phyloP scores from a whole-genome alignment of 768 basidiomycete genomes.

The Paxillus ammoniavirescens region DNA sequence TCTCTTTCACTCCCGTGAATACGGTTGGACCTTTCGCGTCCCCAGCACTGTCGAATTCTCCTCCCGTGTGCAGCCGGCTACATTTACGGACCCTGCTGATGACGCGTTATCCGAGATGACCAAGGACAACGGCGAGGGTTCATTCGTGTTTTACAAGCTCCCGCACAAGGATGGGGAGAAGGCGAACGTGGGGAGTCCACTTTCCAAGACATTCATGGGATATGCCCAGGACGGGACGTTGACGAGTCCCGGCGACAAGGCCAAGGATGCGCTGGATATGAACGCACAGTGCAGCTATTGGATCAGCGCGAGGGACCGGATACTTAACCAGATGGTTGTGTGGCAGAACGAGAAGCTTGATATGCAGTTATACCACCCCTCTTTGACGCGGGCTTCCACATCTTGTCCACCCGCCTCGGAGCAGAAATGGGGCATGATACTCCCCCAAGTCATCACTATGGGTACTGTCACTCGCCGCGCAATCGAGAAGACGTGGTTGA shows the following conservation, averaged over 20 bases:
- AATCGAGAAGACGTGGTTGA: slow-evolving; percentile 97
- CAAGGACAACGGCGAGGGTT: slow-evolving; percentile 35
- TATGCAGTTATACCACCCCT: slow-evolving; percentile 46
- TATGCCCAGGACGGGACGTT: slow-evolving; percentile 85
- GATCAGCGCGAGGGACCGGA: slow-evolving; percentile 91
- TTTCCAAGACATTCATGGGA: slow-evolving; percentile 87
- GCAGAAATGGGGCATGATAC: slow-evolving; percentile 82
- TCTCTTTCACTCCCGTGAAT: slow-evolving; percentile 78
- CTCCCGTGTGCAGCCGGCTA: slow-evolving; percentile 45
- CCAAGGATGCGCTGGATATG: slow-evolving; percentile 83
- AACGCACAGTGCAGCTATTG: slow-evolving; percentile 96
- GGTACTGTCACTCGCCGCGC: slow-evolving; percentile 97
- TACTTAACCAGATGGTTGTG: slow-evolving; percentile 89
- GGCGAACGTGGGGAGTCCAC: slow-evolving; percentile 92
- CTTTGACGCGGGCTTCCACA: slow-evolving; percentile 9
- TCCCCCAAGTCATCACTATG: slow-evolving; percentile 98
- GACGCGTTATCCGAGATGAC: slow-evolving; percentile 48
- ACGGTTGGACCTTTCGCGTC: slow-evolving; percentile 92
- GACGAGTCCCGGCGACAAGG: slow-evolving; percentile 77
- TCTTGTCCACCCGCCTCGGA: slow-evolving; percentile 15
- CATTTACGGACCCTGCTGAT: slow-evolving; percentile 66
- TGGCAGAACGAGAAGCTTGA: slow-evolving; percentile 60
- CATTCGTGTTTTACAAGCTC: slow-evolving; percentile 80
- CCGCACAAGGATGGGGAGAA: slow-evolving; percentile 96
- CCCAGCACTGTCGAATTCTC: slow-evolving; percentile 43